Conservation (phyloP, 257 asterid species). For the Asclepias syriaca region DNA sequence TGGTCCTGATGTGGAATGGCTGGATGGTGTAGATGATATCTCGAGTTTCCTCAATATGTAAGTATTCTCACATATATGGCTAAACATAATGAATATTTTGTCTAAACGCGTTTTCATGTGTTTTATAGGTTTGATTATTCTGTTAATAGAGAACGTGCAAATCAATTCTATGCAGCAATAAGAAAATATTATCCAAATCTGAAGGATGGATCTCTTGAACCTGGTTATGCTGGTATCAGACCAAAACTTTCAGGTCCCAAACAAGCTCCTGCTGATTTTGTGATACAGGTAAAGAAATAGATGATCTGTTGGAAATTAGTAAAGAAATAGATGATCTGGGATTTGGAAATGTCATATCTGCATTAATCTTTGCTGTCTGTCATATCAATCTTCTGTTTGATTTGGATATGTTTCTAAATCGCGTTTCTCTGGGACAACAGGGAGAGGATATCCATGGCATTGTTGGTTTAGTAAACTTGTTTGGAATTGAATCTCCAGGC, state of each 20-base stretch:
- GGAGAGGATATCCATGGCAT: constrained; percentile 61
- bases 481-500: constrained; percentile 92
- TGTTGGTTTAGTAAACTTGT: constrained; percentile 58
- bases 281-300: constrained; percentile 50
- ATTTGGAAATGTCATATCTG: not conserved
- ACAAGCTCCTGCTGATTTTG: constrained; percentile 56
- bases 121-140: constrained; percentile 64
- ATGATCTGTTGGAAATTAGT: not conserved
- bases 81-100: not conserved
- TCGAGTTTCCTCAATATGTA: constrained; percentile 73
- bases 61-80: constrained; percentile 21
- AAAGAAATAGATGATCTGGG: not conserved
- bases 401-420: too few species aligned
- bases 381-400: too few species aligned
- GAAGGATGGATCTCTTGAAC: constrained; percentile 64
- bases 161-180: constrained; percentile 57
- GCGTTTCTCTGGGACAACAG: constrained; percentile 28
- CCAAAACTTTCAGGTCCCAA: constrained; percentile 66
- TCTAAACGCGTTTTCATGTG: not conserved
- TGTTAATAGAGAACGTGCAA: constrained; percentile 55
- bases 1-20: constrained; percentile 96
- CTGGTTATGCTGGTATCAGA: constrained; percentile 82
- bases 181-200: constrained; percentile 67
- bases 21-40: constrained; percentile 53
- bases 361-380: not conserved